These are phyloP conservation scores for Calonectria pseudoturangicola DNA, from an alignment of 2,329 filamentous ascomycete genomes.

Conservation along the genomic window DNA sequence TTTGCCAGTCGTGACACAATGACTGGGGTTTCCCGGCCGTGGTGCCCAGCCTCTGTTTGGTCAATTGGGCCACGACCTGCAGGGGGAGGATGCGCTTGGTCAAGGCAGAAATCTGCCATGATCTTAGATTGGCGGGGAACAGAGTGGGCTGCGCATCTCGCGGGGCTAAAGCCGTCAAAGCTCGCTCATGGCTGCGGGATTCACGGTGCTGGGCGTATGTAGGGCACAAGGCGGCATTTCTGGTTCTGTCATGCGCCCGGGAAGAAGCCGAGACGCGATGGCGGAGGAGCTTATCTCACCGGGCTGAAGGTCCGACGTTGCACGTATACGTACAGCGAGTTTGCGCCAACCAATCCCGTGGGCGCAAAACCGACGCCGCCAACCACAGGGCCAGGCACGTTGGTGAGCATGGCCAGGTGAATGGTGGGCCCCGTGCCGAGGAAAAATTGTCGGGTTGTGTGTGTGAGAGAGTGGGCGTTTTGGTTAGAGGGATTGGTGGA, in stretches of 20 bases:
- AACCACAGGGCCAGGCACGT: conserved; percentile 45
- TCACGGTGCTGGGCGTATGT: background rate
- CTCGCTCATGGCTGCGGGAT: conserved; percentile 8
- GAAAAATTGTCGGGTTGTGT: conserved; percentile 47
- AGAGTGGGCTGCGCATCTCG: conserved; percentile 34
- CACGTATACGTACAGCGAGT: background rate
- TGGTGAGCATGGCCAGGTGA: conserved; percentile 50
- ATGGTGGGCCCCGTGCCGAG: conserved; percentile 52
- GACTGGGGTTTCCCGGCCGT: conserved; percentile 21
- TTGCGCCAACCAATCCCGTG: conserved; percentile 45
- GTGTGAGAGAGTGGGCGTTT: background rate
- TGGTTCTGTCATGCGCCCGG: background rate
- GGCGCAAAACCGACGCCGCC: conserved; percentile 21
- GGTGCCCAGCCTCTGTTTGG: conserved; percentile 33
- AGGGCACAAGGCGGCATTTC: background rate
- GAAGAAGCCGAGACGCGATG: background rate
- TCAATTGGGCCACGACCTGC: conserved; percentile 33
- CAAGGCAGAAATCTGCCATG: conserved; percentile 46
- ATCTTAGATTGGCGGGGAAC: conserved; percentile 49
- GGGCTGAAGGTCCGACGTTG: background rate
- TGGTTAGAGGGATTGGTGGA: background rate
- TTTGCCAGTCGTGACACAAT: conserved; percentile 4
- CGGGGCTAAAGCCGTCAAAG: conserved; percentile 38
- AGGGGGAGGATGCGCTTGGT: conserved; percentile 24
- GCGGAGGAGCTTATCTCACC: conserved; percentile 13